Conservation (phyloP, 2,329 filamentous ascomycete species). For the Cercospora zeina region DNA sequence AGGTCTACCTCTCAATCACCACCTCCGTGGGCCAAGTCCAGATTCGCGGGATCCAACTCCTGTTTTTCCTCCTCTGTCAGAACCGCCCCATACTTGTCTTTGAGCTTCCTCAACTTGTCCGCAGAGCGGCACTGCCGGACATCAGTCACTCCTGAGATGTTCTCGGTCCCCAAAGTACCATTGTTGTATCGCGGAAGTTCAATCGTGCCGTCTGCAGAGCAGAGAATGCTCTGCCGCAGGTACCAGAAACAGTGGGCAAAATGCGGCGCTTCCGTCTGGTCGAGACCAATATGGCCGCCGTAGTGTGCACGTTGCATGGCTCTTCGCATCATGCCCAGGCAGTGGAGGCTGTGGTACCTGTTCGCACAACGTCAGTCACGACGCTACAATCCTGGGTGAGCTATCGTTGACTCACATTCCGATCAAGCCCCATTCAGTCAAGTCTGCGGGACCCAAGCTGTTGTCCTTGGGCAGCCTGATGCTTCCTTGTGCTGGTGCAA, state of each 20-base stretch:
- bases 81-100: conserved; percentile 8
- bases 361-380: neutral
- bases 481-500: conserved; percentile 8
- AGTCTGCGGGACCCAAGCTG: conserved; percentile 10
- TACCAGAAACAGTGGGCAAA: conserved; percentile 23
- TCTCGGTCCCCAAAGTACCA: conserved; percentile 10
- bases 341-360: conserved; percentile 24
- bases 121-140: conserved; percentile 22
- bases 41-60: neutral
- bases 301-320: conserved; percentile 19
- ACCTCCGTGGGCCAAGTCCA: conserved; percentile 2
- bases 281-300: conserved; percentile 17
- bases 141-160: conserved; percentile 20
- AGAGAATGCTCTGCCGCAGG: conserved; percentile 18
- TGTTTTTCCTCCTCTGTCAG: neutral
- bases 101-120: conserved; percentile 19
- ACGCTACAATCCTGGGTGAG: neutral
- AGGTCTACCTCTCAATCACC: neutral
- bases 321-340: conserved; percentile 18
- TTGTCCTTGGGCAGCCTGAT: conserved; percentile 14
- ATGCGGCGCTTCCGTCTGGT: conserved; percentile 18
- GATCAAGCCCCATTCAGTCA: conserved; percentile 17
- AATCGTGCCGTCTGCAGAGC: conserved; percentile 19
- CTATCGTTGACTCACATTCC: conserved; percentile 16
- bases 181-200: conserved; percentile 22